These are phyloP conservation scores for Pythium diclinum DNA, from an alignment of 352 stramenopile species.

Conservation along the genomic window DNA sequence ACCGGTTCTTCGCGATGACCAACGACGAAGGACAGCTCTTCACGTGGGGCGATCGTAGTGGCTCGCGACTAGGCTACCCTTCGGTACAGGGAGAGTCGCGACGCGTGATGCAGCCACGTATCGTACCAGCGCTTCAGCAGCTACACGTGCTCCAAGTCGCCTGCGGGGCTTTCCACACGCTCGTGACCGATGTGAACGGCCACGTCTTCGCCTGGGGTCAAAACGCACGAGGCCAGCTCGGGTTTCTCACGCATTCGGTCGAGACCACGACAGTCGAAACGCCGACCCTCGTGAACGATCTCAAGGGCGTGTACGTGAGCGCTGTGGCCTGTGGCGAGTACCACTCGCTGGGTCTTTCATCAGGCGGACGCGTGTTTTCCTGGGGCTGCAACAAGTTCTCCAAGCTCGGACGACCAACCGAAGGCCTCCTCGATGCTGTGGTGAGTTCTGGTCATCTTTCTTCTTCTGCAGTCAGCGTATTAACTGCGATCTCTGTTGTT, in stretches of 20 bases:
- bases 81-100: constrained; percentile 42
- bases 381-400: constrained; percentile 73
- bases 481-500: background rate
- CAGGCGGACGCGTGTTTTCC: constrained; percentile 55
- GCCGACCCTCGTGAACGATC: constrained; percentile 39
- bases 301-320: constrained; percentile 59
- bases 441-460: constrained; percentile 27
- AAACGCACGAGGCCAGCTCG: constrained; percentile 51
- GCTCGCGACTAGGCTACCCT: constrained; percentile 54
- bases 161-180: constrained; percentile 67
- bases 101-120: constrained; percentile 36
- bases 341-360: constrained; percentile 66
- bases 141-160: constrained; percentile 51
- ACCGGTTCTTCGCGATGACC: constrained; percentile 59
- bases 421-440: constrained; percentile 38
- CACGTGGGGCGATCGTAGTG: constrained; percentile 66
- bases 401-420: constrained; percentile 49
- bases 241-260: constrained; percentile 31
- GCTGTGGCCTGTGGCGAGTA: constrained; percentile 67
- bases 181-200: constrained; percentile 68
- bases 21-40: constrained; percentile 40
- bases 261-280: constrained; percentile 29
- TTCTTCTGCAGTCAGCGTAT: background rate
- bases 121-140: constrained; percentile 33
- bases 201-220: constrained; percentile 74